phyloP scores from a whole-genome alignment of 169 alveolate genomes.

The Cystoisospora suis region DNA sequence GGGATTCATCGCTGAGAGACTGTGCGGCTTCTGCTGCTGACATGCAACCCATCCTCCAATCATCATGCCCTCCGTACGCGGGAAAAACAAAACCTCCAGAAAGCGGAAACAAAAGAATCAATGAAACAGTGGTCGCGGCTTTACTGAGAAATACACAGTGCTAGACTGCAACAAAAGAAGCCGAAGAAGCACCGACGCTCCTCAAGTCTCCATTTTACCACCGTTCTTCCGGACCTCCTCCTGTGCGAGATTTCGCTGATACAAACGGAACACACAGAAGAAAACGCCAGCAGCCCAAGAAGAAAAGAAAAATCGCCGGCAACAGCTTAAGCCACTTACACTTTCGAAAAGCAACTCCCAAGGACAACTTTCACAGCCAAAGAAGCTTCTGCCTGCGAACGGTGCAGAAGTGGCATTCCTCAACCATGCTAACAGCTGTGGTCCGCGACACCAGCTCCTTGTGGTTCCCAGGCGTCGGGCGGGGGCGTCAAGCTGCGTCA shows the following conservation, averaged over 20 bases:
- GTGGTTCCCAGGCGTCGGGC: conserved; percentile 24
- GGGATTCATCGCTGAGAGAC: not conserved
- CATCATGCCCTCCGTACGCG: conserved; percentile 17
- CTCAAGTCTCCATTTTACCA: conserved; percentile 24
- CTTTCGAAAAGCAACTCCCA: no score
- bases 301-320: no score
- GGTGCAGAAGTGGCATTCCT: no score
- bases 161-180: not conserved
- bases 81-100: not conserved
- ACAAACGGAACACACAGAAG: no score
- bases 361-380: no score
- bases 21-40: conserved; percentile 35
- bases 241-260: no score
- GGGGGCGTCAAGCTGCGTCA: conserved; percentile 34
- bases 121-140: not conserved
- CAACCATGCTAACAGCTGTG: conserved; percentile 27
- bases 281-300: no score
- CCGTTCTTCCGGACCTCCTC: no score
- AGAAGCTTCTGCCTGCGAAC: no score
- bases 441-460: conserved; percentile 20
- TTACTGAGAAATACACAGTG: not conserved
- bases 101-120: not conserved
- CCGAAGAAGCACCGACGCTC: conserved; percentile 11
- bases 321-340: no score
- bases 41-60: conserved; percentile 24